Base-by-base conservation (phyloP, 305 asterid species). In the Petunia hybrid region DNA sequence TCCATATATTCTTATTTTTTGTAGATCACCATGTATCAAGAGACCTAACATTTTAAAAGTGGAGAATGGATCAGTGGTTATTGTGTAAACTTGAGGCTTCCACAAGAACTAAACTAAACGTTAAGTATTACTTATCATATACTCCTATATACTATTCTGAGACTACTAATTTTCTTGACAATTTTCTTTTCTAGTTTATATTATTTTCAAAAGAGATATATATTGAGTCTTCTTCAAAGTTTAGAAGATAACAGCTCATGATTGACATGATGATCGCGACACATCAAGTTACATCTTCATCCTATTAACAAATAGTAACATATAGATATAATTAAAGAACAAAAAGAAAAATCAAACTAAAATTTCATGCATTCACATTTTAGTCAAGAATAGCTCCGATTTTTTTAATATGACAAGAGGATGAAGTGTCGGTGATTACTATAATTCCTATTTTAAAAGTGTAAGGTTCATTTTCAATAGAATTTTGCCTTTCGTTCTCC, bases 241-340 rank as follows among this genome's bases (percentile, higher is more conserved):
- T 69, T 9, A 31, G 76, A 45, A 69, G 39, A 69, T 69, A 22
- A 70, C 76, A 69, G 39, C 76, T 69, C 57, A 69, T 43, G 10
- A 22, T 45, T 4, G 76, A 69, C 56, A 68, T 68, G 16, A 45
- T 5, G 40, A 22, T 22, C 31, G 31, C 31, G 31, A 22, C 31
- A 22, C 0, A 14, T 46, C 1, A 70, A 46, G 77, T 41, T 22
- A 70, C 43, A 70, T 8, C 3, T 45, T 40, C 46, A 45, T 70
- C 60, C 77, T 70, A 38, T 70, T 46, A 14, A 63, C 12, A 5
- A 22, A 65, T 22, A 39, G 38, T 64, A 10, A 65, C 6, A 39
- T 65, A 39, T 65, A 41, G 5, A 39, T 65, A 65, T 2, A 64
- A 22, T 12, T n/a, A 65, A 65, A 65, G 9, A 62, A 36, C 2